Conservation (phyloP, 73 alveolate species). For the Blepharisma japonicum region DNA sequence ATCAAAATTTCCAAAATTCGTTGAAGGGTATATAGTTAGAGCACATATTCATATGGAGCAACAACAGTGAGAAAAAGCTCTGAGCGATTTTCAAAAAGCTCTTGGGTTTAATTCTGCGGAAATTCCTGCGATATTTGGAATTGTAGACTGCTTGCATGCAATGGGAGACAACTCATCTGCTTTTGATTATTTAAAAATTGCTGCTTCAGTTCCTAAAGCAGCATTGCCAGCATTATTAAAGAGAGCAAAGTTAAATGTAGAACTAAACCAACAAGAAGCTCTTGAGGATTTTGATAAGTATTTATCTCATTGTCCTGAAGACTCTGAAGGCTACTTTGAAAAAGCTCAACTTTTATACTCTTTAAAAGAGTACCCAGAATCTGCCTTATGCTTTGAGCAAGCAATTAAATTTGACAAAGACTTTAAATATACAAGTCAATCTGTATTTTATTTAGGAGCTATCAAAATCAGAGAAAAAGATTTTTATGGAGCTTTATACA, state of each 20-base stretch:
- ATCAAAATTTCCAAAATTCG: neutral
- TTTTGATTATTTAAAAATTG: neutral
- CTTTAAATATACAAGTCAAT: neutral
- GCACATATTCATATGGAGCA: neutral
- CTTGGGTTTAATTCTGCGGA: neutral
- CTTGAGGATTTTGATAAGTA: conserved; percentile 1
- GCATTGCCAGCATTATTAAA: neutral
- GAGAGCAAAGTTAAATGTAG: neutral
- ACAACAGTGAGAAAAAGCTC: conserved; percentile 14
- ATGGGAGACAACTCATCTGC: neutral
- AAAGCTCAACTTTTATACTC: neutral
- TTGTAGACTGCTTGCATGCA: neutral
- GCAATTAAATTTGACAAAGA: neutral
- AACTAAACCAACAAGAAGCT: neutral
- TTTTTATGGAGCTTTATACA: conserved; percentile 18
- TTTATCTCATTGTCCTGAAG: conserved; percentile 2
- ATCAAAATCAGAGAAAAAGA: conserved; percentile 27
- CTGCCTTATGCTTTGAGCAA: conserved; percentile 20
- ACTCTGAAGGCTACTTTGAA: neutral
- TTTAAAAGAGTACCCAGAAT: neutral
- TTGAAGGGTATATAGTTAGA: neutral
- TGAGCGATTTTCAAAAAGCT: neutral
- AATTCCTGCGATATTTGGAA: neutral
- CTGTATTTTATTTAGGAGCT: conserved; percentile 26
- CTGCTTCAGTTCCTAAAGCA: neutral